A percentile compares a stretch with the other conserved stretches of the same genome.
These are phyloP conservation scores for Fusarium haematococcum DNA, from an alignment of 2,329 filamentous ascomycete genomes.

Conservation along the genomic window DNA sequence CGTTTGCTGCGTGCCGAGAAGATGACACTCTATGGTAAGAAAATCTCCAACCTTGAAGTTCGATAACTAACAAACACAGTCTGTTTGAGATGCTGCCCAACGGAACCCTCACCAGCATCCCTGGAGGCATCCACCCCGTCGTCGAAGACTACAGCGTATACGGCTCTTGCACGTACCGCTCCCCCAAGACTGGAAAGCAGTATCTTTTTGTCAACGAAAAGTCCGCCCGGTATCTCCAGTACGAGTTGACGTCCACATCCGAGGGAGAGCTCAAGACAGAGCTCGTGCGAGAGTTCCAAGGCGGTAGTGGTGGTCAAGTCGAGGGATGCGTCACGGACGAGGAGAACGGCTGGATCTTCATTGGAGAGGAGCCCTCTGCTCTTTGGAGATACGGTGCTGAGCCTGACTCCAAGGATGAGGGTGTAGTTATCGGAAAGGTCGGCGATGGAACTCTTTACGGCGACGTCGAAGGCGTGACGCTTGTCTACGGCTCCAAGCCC, in stretches of 20 bases:
- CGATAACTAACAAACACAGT: constrained; percentile 45
- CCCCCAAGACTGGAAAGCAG: constrained; percentile 58
- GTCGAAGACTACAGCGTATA: constrained; percentile 61
- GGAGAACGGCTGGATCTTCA: constrained; percentile 61
- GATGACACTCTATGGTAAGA: constrained; percentile 65
- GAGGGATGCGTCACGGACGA: constrained; percentile 67
- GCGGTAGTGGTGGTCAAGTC: constrained; percentile 63
- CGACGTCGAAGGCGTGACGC: constrained; percentile 66
- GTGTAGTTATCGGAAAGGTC: constrained; percentile 54
- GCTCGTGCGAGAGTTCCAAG: constrained; percentile 63
- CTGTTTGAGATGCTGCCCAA: constrained; percentile 62
- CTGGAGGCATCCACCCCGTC: constrained; percentile 60
- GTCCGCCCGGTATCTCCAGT: constrained; percentile 65
- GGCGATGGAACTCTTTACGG: constrained; percentile 61
- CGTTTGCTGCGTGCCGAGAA: constrained; percentile 62
- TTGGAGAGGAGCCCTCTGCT: constrained; percentile 64
- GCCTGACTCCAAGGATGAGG: constrained; percentile 54
- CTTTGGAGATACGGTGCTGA: constrained; percentile 66
- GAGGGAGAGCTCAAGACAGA: constrained; percentile 57
- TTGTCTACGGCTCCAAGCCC: constrained; percentile 58
- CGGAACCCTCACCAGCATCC: constrained; percentile 56
- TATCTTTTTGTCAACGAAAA: constrained; percentile 68
- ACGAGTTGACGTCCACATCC: constrained; percentile 56
- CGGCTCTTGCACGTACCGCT: constrained; percentile 65
- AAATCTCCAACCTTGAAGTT: rapidly evolving